These are phyloP conservation scores for Dendrobium nobile DNA, from an alignment of 106 monocot species.

Conservation along the genomic window DNA sequence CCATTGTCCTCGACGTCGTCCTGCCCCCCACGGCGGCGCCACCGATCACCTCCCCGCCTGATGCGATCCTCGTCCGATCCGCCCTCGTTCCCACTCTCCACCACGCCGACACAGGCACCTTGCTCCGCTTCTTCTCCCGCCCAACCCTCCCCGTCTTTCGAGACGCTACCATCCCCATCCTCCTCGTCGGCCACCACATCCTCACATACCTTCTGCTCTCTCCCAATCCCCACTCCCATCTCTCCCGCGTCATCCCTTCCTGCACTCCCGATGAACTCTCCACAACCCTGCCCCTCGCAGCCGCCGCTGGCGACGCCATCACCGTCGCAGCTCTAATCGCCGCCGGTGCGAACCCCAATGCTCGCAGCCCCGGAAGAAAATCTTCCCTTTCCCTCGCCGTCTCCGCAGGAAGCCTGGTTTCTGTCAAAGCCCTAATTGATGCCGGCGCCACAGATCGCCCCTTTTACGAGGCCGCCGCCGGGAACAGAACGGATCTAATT, in stretches of 20 bases:
- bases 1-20: conserved; percentile 2
- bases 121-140: conserved; percentile 6
- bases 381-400: conserved; percentile 21
- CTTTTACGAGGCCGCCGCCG: conserved; percentile 22
- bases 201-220: not conserved
- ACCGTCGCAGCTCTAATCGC: conserved; percentile 17
- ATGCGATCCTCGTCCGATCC: conserved; percentile 7
- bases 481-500: conserved; percentile 15
- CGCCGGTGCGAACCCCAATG: conserved; percentile 23
- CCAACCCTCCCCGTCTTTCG: conserved; percentile 1
- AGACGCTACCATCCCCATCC: conserved; percentile 1
- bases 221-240: not conserved
- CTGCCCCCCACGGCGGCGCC: conserved; percentile 5
- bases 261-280: conserved; percentile 18
- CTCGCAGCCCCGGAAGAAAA: conserved; percentile 8
- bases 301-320: not conserved
- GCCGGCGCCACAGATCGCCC: conserved; percentile 21
- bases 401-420: conserved; percentile 11
- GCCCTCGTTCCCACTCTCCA: conserved; percentile 9
- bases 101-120: not conserved
- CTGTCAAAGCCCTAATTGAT: conserved; percentile 13
- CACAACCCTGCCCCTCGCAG: conserved; percentile 13
- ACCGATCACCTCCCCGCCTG: conserved; percentile 14
- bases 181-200: not conserved
- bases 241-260: conserved; percentile 3